Evolutionary conservation across 2,329 filamentous ascomycete genomes (phyloP).

Genomic region (Peltaster fructicola): DNA sequence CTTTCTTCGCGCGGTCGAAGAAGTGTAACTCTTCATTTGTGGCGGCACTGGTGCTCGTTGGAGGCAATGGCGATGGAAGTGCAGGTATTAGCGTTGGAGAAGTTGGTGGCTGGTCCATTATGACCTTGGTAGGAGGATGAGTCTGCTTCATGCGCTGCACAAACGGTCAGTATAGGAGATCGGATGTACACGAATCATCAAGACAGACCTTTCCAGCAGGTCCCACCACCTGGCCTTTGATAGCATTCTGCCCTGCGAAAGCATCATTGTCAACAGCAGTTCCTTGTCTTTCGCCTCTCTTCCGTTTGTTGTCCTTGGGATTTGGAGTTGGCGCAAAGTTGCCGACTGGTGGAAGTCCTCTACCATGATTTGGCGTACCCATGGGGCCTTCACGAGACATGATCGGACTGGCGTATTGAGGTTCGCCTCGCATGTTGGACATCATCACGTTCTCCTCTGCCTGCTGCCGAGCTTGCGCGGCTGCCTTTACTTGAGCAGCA

Average conservation of each 20-base stretch:
- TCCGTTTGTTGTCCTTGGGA: slow-evolving; percentile 68
- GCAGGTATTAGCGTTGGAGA: slow-evolving; percentile 80
- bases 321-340: slow-evolving; percentile 80
- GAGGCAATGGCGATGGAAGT: slow-evolving; percentile 71
- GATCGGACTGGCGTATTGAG: slow-evolving; percentile 23
- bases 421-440: slow-evolving; percentile 43
- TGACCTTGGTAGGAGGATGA: slow-evolving; percentile 27
- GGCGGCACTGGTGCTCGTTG: slow-evolving; percentile 54
- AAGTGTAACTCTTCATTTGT: slow-evolving; percentile 76
- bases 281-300: slow-evolving; percentile 48
- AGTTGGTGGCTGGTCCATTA: slow-evolving; percentile 31
- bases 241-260: slow-evolving; percentile 9
- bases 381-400: slow-evolving; percentile 22
- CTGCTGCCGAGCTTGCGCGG: slow-evolving; percentile 38
- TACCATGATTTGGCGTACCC: slow-evolving; percentile 16
- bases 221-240: slow-evolving; percentile 9
- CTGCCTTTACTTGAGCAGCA: slow-evolving; percentile 46
- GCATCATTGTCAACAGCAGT: slow-evolving; percentile 19
- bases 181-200: slow-evolving; percentile 1
- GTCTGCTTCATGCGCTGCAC: slow-evolving; percentile 55
- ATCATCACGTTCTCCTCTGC: slow-evolving; percentile 51
- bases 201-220: slow-evolving; percentile 33
- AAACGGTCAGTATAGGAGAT: slow-evolving; percentile 1
- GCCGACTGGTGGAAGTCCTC: slow-evolving; percentile 57
- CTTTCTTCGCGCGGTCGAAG: slow-evolving; percentile 94